Evolutionary conservation across 257 asterid genomes (phyloP), one percentile per base, ranked within the genome.

Genomic region (Orobanche coerulescens): DNA sequence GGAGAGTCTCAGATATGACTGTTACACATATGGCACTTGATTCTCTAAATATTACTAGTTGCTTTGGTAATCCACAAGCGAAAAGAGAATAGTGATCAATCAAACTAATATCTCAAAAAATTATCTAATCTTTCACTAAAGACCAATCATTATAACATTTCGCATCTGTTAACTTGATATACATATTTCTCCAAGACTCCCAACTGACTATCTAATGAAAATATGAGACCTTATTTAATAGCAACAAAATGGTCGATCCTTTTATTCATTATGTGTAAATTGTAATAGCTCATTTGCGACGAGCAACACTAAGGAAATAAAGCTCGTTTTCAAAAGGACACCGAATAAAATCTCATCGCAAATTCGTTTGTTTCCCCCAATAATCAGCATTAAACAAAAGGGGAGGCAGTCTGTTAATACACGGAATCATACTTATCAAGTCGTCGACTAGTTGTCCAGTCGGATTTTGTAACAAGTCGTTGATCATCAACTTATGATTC

Each of bases 321-420:
- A 62, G 31, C 46, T 12, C 42, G 43, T 14, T 61, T 56, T 39
- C 39, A 69, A 15, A 25, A 34, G n/a, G 46, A 37, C 39, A 63
- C 28, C 55, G 51, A 26, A 68, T 60, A 2, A 60, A 40, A 59
- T 39, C 36, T 14, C 40, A 25, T 55, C 25, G 12, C 23, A 40
- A 18, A 19, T 39, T 40, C 16, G 19, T 2, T 25, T 54, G 44
- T 33, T 10, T 43, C 28, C 25, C 39, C 26, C 25, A 23, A 48
- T 13, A 60, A 46, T 40, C 54, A 25, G 42, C 22, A 15, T 49
- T 49, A 6, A 20, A 19, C 25, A 48, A n/a, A n/a, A n/a, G n/a
- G n/a, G n/a, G n/a, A n/a, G n/a, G n/a, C n/a, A n/a, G n/a, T n/a
- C n/a, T n/a, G n/a, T n/a, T n/a, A n/a, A n/a, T n/a, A n/a, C n/a